Evolutionary conservation across 495 filamentous ascomycete species (phyloP), one percentile per base, ranked within the genome.

Genomic region (Penicillium chermesinum): DNA sequence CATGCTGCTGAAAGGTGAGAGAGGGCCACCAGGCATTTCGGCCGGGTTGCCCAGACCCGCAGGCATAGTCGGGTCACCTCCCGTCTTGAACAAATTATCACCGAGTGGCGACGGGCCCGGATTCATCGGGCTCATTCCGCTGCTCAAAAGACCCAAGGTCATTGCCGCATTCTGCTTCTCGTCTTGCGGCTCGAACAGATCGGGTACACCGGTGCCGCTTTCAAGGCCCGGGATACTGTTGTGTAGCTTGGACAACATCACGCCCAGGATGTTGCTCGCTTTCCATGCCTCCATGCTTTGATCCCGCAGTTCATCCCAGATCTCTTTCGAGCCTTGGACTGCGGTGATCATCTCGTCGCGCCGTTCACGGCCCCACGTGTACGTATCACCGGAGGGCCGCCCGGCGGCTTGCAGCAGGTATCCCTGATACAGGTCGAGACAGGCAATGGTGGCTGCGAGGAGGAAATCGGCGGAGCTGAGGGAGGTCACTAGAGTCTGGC

Each of bases 231-330:
- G 55, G 33, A 44, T 55, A 32, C 45, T 61, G 61, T 63, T 67
- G 41, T 81, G 83, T 46, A 95, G 64, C 61, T 90, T 89, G 20
- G 74, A 72, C 32, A 95, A 67, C 82, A 95, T 93, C 35, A 93
- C 82, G 7, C 78, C 78, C 6, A 96, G 73, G 12, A 87, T 76
- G n/a, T 74, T 78, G 15, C 79, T 79, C 13, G 88, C 90, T 65
- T 95, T 96, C 66, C 82, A 89, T 0, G 91, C 88, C 50, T 95
- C 90, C 64, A 95, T 86, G n/a, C 82, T 89, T 34, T 82, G 73
- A 41, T 91, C 83, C 0, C 78, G 75, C 14, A 86, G 67, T 13
- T 81, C 79, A 25, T 86, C 82, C 89, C 89, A 95, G 25, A 95
- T 91, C 7, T 75, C 75, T 38, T 79, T 77, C 30, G 84, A 83